Evolutionary conservation across 2,329 filamentous ascomycete genomes (phyloP), one percentile per base, ranked within the genome.

Genomic region (Arthrobotrys entomopaga): DNA sequence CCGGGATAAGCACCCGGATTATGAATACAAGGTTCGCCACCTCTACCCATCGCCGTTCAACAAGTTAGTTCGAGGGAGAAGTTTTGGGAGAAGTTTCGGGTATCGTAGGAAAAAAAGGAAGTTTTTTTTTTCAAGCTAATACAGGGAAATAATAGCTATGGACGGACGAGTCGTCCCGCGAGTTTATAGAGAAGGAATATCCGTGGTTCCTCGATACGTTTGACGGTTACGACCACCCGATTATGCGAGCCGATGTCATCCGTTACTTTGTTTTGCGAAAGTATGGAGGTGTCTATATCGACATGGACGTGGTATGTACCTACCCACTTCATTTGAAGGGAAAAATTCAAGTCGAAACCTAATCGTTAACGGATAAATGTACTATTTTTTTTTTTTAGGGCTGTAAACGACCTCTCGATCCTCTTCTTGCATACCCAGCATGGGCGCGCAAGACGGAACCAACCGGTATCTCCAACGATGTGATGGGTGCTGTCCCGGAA

Each of bases 211-310:
- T 92, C 15, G 84, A 87, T 60, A 91, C 89, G 0, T 95, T 91
- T 79, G 88, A 91, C 79, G 85, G 85, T 78, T 94, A 93, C 82
- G 85, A 84, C 34, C 91, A 89, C 80, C 88, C 89, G 11, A 92
- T 94, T 76, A 90, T 93, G 82, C 87, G 90, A 74, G 90, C 91
- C 65, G 91, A 94, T 79, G 85, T 90, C 3, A 90, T 94, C 78
- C 87, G 91, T 58, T 94, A 94, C 82, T 93, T 94, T 80, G 85
- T 93, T 19, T 84, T 95, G 34, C 85, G 88, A 61, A 87, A 91
- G 81, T 93, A 87, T 80, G 91, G 91, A 65, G 91, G 91, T 46
- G 88, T 92, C 65, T 94, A 94, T 81, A 88, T 94, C 77, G 91
- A 95, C 79, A 82, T 94, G 54, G 91, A 95, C 81, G 88, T 89